Evolutionary conservation across 371 early-diverging fungal genomes (phyloP), one percentile per base, ranked within the genome.

Genomic region (Apophysomyces elegans): DNA sequence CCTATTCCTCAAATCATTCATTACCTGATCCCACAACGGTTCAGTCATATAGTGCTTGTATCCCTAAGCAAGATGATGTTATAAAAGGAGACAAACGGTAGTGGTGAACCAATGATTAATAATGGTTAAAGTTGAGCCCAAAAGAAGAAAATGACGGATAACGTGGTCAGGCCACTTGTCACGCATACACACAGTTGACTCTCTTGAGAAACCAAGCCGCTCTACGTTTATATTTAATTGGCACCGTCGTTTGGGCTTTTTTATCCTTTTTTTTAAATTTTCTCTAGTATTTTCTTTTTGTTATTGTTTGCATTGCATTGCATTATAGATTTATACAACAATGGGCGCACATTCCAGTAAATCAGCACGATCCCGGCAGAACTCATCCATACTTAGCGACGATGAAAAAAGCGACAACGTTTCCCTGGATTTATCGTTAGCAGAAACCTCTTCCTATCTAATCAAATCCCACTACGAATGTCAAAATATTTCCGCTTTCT

Each of bases 221-320:
- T 21, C 21, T 21, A 50, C 21, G 13, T 18, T 50, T 50, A 32
- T 50, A 50, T 50, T 50, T 50, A 50, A 50, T 50, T 50, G 54
- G 54, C 54, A 50, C 21, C 21, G 21, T 50, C 21, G 54, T 21
- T 50, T 50, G 16, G 21, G 41, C 41, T 41, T 41, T 26, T 41
- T 41, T 41, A 41, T 41, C 21, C 5, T 50, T 21, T 50, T 18
- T 21, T 50, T 50, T 50, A 21, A 21, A 18, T 50, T 21, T 50
- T 47, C 32, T 26, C 32, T 26, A 26, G 32, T 26, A 26, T 47
- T 47, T 18, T 21, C 21, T 50, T 21, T 21, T 50, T 50, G 54
- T 50, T 50, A 50, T 50, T 50, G 21, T 50, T 50, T 50, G 54
- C 54, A 50, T 50, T 50, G 54, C 54, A 50, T 50, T 50, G 54